phyloP scores from a whole-genome alignment of 2,329 filamentous ascomycete species.

The Aschersonia sp. region DNA sequence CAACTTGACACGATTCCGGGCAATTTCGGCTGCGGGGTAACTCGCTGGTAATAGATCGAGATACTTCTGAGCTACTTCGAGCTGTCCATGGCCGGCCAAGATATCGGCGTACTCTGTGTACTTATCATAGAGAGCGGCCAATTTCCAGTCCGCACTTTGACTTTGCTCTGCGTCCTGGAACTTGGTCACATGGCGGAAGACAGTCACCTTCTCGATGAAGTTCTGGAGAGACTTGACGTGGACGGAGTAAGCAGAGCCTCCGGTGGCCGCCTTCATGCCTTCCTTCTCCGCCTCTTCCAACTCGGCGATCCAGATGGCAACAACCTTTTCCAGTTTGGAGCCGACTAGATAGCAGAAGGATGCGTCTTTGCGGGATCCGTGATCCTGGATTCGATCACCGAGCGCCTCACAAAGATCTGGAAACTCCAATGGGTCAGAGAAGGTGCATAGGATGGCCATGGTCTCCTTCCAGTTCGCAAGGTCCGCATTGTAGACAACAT shows the following conservation, averaged over 20 bases:
- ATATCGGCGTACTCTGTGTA: slow-evolving; percentile 97
- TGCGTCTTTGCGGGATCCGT: slow-evolving; percentile 70
- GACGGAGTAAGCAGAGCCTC: slow-evolving; percentile 77
- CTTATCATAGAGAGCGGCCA: slow-evolving; percentile 77
- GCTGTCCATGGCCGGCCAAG: slow-evolving; percentile 74
- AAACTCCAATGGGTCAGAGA: slow-evolving; percentile 81
- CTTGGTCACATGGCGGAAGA: slow-evolving; percentile 88
- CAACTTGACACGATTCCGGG: slow-evolving; percentile 70
- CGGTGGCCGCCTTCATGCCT: slow-evolving; percentile 51
- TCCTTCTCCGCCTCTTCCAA: slow-evolving; percentile 71
- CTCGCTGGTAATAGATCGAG: slow-evolving; percentile 70
- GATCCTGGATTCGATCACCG: slow-evolving; percentile 76
- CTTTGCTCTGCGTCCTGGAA: slow-evolving; percentile 68
- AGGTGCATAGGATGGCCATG: slow-evolving; percentile 92
- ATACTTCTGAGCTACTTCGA: slow-evolving; percentile 80
- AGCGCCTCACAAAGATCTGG: slow-evolving; percentile 89
- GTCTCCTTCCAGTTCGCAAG: slow-evolving; percentile 91
- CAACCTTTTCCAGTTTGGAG: slow-evolving; percentile 94
- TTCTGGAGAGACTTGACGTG: slow-evolving; percentile 79
- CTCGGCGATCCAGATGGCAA: slow-evolving; percentile 84
- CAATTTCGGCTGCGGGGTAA: slow-evolving; percentile 78
- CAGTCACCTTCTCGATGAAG: slow-evolving; percentile 95
- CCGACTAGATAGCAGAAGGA: slow-evolving; percentile 94
- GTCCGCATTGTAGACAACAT: slow-evolving; percentile 92
- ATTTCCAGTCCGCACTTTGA: slow-evolving; percentile 72